Evolutionary conservation across 257 asterid species (phyloP), one percentile per base, ranked within the genome.

Genomic region (Nicotiana sylvestris): DNA sequence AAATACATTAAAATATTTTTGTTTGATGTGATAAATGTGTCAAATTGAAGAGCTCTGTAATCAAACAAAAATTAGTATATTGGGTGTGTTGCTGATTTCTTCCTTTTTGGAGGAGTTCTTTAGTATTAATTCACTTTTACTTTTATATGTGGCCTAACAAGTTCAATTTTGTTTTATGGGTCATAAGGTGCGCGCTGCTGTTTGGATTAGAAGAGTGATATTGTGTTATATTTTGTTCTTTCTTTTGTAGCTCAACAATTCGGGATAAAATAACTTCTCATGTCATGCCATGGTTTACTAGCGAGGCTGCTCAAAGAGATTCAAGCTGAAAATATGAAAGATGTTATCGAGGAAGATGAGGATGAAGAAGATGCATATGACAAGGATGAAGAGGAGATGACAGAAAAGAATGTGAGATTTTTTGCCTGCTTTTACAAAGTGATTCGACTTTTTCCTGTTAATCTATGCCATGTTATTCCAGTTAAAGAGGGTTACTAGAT

Each of bases 181-280:
- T 37, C 56, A 37, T 37, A 13, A 21, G 43, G 3, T 16, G 17
- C 53, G 21, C 21, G 21, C 21, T 62, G 1, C 30, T 60, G 57
- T n/a, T 39, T 51, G 70, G 37, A 80, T 80, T 80, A 10, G 46
- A 25, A 64, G 30, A 65, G 25, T 65, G 15, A 27, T 46, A 5
- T 55, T 51, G 17, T 33, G 15, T 6, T 80, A 56, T 56, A 11
- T 13, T 49, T 16, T 39, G 76, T 55, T 9, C 80, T 69, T 67
- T 66, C 39, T 10, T 17, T 32, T 51, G 64, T 88, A 94, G 96
- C 66, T 89, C 97, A 49, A 88, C 90, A 21, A 87, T 94, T 82
- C 91, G 93, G 76, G 93, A 95, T 81, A 92, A 89, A 84, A 90
- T 90, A 69, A 91, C 90, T 82, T 96, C 98, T 77, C 91, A 89